These are phyloP conservation scores for Dioszegia crocea DNA, from an alignment of 768 basidiomycete genomes.

Conservation along the genomic window DNA sequence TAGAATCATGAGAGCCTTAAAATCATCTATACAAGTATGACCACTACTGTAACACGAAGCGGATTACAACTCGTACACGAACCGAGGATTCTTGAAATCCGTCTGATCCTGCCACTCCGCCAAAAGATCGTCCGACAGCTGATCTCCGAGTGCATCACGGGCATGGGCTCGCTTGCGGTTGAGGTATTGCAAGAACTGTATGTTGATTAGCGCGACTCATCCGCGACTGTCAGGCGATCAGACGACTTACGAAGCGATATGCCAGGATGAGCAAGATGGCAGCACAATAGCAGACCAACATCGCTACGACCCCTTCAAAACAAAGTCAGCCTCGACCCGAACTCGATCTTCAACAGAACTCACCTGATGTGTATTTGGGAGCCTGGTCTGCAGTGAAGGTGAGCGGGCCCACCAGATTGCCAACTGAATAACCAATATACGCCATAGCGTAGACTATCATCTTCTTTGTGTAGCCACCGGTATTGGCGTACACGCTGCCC, in stretches of 20 bases:
- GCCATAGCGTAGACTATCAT: slow-evolving; percentile 28
- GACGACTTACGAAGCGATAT: slow-evolving; percentile 2
- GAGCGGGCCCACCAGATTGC: slow-evolving; percentile 37
- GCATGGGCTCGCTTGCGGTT: neutral
- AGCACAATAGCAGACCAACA: neutral
- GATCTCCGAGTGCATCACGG: neutral
- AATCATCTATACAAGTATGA: too few relatives aligned
- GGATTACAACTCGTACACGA: neutral
- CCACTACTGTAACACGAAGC: neutral
- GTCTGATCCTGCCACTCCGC: slow-evolving; percentile 33
- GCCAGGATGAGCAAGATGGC: slow-evolving; percentile 2
- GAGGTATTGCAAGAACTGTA: slow-evolving; percentile 1
- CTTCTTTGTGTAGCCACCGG: slow-evolving; percentile 36
- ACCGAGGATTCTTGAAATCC: slow-evolving; percentile 15
- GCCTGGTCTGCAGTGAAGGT: slow-evolving; percentile 32
- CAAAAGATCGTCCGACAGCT: slow-evolving; percentile 11
- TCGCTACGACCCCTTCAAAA: neutral
- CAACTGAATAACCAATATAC: slow-evolving; percentile 44
- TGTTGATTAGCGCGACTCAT: neutral
- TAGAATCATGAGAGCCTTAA: too few relatives aligned
- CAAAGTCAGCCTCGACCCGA: too few relatives aligned
- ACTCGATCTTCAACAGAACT: neutral
- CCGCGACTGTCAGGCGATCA: neutral
- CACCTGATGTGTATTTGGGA: slow-evolving; percentile 31
- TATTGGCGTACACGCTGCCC: slow-evolving; percentile 26